Conservation (phyloP, 345 rosid genomes). For the Acer yangbiense region DNA sequence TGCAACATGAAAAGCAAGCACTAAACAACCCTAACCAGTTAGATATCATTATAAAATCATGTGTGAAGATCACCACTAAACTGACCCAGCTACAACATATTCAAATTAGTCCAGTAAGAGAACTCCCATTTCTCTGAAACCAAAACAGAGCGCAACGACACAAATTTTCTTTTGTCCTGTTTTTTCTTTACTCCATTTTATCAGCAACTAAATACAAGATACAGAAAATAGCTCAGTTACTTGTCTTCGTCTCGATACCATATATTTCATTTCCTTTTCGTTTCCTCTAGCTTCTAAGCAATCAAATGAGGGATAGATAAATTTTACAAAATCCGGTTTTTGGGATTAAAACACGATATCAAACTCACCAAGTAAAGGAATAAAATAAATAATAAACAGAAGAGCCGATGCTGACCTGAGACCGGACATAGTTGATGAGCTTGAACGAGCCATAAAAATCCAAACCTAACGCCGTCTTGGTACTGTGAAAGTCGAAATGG, state of each 20-base stretch:
- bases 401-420: slow-evolving; percentile 49
- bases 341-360: not conserved
- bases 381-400: not conserved
- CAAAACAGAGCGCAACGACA: not conserved
- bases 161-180: not conserved
- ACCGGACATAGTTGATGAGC: slow-evolving; percentile 86
- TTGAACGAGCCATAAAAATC: slow-evolving; percentile 76
- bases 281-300: not conserved
- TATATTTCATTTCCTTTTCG: not conserved
- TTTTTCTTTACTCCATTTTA: not conserved
- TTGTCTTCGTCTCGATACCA: no score
- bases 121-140: not conserved
- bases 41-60: not conserved
- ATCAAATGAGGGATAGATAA: not conserved
- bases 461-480: slow-evolving; percentile 53
- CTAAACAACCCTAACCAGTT: not conserved
- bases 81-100: no score
- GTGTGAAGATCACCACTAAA: no score
- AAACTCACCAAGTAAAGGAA: not conserved
- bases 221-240: no score
- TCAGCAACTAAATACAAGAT: not conserved
- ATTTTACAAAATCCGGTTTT: not conserved
- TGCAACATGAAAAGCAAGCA: not conserved
- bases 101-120: not conserved
- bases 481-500: slow-evolving; percentile 55